Evolutionary conservation across 371 early-diverging fungal genomes (phyloP).

Genomic region (Cokeromyces recurvatus): DNA sequence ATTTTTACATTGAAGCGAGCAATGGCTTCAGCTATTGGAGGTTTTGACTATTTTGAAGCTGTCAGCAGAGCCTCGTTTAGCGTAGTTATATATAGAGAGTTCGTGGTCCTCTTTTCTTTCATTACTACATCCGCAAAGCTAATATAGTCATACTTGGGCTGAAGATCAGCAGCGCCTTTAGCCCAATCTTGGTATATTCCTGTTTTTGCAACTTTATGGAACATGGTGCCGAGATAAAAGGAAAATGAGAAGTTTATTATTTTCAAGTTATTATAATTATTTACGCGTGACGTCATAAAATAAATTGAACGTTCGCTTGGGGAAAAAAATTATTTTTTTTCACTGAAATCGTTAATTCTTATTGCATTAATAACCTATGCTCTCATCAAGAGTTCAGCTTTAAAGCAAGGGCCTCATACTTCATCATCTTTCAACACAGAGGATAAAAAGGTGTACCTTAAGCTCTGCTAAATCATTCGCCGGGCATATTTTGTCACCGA

Average conservation of each 20-base stretch:
- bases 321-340: too few species aligned
- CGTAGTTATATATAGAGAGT: slow-evolving; percentile 1
- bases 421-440: slow-evolving; percentile 10
- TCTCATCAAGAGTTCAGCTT: slow-evolving; percentile 8
- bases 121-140: slow-evolving; percentile 1
- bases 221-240: too few species aligned
- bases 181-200: background rate
- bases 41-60: background rate
- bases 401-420: slow-evolving; percentile 12
- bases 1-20: slow-evolving; percentile 3
- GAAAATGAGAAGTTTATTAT: too few species aligned
- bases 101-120: background rate
- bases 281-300: too few species aligned
- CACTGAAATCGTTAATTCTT: too few species aligned
- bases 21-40: slow-evolving; percentile 6
- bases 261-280: too few species aligned
- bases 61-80: background rate
- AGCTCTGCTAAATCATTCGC: slow-evolving; percentile 10
- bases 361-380: slow-evolving; percentile 2
- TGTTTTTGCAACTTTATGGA: slow-evolving; percentile 2
- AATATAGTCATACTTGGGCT: slow-evolving; percentile 3
- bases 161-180: slow-evolving; percentile 2
- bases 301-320: too few species aligned
- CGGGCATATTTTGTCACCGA: slow-evolving; percentile 5
- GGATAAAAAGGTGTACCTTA: slow-evolving; percentile 9